Conservation (phyloP, 495 filamentous ascomycete species). For the Penicillium longicatenatum region DNA sequence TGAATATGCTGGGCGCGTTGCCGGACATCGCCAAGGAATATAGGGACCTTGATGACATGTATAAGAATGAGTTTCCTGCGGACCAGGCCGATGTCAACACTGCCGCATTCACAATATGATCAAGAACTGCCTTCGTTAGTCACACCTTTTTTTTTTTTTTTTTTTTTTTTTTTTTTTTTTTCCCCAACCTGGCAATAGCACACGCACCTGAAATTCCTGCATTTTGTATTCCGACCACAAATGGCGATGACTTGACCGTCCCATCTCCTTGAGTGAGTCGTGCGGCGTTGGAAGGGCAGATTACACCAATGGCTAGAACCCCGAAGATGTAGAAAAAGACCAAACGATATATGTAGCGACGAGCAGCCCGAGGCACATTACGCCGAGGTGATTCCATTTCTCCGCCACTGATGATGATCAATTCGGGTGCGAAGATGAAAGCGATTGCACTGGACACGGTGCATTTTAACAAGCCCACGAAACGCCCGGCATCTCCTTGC, state of each 20-base stretch:
- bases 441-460: slow-evolving; percentile 55
- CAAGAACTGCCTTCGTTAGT: slow-evolving; percentile 43
- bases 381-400: slow-evolving; percentile 77
- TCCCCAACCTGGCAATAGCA: no score
- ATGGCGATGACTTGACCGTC: slow-evolving; percentile 56
- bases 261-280: slow-evolving; percentile 54
- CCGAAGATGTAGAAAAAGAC: slow-evolving; percentile 75
- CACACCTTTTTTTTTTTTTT: no score
- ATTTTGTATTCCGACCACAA: slow-evolving; percentile 59
- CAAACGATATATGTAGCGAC: slow-evolving; percentile 84
- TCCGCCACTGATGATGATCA: slow-evolving; percentile 57
- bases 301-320: slow-evolving; percentile 59
- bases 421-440: slow-evolving; percentile 58
- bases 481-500: slow-evolving; percentile 39
- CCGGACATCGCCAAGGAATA: slow-evolving; percentile 57
- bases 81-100: slow-evolving; percentile 72
- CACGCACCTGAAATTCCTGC: slow-evolving; percentile 56
- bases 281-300: slow-evolving; percentile 52
- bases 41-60: slow-evolving; percentile 72
- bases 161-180: no score
- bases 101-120: slow-evolving; percentile 76
- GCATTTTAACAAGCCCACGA: slow-evolving; percentile 44
- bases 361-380: slow-evolving; percentile 75
- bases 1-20: slow-evolving; percentile 51
- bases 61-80: slow-evolving; percentile 77